Base-by-base conservation (phyloP, 257 asterid species). In the Osmanthus fragrans region DNA sequence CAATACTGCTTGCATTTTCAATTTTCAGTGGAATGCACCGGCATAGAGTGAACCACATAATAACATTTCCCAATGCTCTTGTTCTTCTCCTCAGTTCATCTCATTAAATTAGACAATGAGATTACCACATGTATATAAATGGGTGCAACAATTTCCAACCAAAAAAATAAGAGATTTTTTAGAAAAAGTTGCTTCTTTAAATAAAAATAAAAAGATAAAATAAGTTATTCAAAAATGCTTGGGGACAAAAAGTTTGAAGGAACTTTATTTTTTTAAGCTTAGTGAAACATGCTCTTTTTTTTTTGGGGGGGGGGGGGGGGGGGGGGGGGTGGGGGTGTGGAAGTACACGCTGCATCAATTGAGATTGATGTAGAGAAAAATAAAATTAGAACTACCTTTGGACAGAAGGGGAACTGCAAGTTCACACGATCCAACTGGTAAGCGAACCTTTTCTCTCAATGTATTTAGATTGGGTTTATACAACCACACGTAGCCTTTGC, bases 361-460 rank as follows among this genome's bases (percentile, higher is more conserved):
- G 49, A 49, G 73, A 42, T 45, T 49, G 33, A 30, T 5, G 56
- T 33, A 78, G 0, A 15, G 15, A 16, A 51, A 45, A 18, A 9
- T 11, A 76, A 51, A 34, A 64, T 39, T 25, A 65, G 36, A 76
- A 81, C 92, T 81, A 95, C 99, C 98, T 88, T 87, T 82, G 16
- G 94, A 74, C 80, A 78, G 77, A 73, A 92, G 85, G 45, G 98
- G 97, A 82, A 96, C 90, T 19, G 99, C 84, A 76, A 96, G 98
- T 87, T 96, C 98, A 80, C 99, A 96, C 11, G 98, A 93, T 56
- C 99, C 99, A 5, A 86, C 88, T 0, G 99, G 97, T 79, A 96
- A 97, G 74, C 83, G 81, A 72, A 96, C 90, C 82, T 93, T 96
- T 47, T 92, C 90, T 77, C 98, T 86, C 81, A 96, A 33, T 33